Evolutionary conservation across 768 basidiomycete genomes (phyloP), one percentile per base, ranked within the genome.

Genomic region (Pleurotus giganteus): DNA sequence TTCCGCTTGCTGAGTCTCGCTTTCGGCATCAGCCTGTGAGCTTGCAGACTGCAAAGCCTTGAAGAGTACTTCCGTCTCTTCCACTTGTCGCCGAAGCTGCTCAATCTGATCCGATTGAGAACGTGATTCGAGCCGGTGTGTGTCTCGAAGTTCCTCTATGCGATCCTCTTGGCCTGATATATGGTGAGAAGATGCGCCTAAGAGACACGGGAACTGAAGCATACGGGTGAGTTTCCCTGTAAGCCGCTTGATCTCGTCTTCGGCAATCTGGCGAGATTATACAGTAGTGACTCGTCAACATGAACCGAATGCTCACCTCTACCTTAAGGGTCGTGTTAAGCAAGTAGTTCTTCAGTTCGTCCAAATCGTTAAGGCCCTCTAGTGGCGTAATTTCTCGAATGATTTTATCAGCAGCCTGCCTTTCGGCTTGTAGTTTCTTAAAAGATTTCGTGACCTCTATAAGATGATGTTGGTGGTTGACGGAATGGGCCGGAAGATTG

Each of bases 81-180:
- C 70, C 5, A 93, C 66, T 59, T 94, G 89, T 11, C 74, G 76
- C 34, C 79, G 82, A 34, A 97, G 74, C 34, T 79, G 79, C 59
- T 87, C 83, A 41, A 93, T 83, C 58, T 89, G 84, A 36, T 86
- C 81, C 3, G 81, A 83, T 58, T 89, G 89, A 12, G 93, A 94
- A n/a, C 78, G 68, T 11, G 82, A 83, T 69, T 96, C 94, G 7
- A 91, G 75, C 12, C 77, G 80, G 64, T 96, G 94, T 5, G 84
- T 91, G 58, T 94, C 90, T 31, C 85, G 85, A 0, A 98, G 73
- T 65, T 97, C 94, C 59, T 90, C 88, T 9, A 93, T 77, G 6
- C 88, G 88, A 49, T 84, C 85, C 53, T 91, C 91, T 72, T 96
- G 92, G 12, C 85, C 94, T 96, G 60, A 63, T 26, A 50, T 57